Evolutionary conservation across 2,329 filamentous ascomycete genomes (phyloP), one percentile per base, ranked within the genome.

Genomic region (Botrytis byssoidea): DNA sequence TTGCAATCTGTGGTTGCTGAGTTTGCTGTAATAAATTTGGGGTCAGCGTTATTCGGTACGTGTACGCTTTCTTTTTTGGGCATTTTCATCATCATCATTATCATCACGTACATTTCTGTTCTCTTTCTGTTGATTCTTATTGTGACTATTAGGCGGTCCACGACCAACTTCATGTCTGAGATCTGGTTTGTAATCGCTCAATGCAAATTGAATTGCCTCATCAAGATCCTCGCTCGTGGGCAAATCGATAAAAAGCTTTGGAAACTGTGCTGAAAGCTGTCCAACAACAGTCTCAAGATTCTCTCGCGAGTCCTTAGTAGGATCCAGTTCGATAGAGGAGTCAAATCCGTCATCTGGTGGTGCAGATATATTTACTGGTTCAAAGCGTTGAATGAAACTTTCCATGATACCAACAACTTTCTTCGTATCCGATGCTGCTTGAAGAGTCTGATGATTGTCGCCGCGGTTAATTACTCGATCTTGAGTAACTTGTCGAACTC

Each of bases 401-500:
- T 98, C 93, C 96, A 99, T 98, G 78, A 99, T 97, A 8, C 89
- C 89, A 65, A 96, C 86, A 72, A 96, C 93, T 82, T 97, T 95
- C 29, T 87, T 84, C 65, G 86, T 83, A 63, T 92, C 88, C 73
- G 93, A 92, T 64, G 89, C 92, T 18, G 95, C 95, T 79, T 96
- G 94, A 74, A 99, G 98, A 0, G 96, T 99, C 83, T 99, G 96
- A 82, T 99, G 96, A 80, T 98, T 98, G 82, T 99, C 94, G 22
- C 96, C 96, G 35, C 96, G 92, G 9, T 89, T 87, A 32, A 98
- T 84, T 0, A 99, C 93, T 68, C 96, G 91, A 76, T 91, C 88
- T 73, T 89, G 91, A 1, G 94, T 97, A 40, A 95, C 86, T 73
- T 88, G 85, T 63, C 93, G 89, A 75, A 98, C 93, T 46, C 88